phyloP scores from a whole-genome alignment of 352 stramenopile species.

The Pythium plurisporium region DNA sequence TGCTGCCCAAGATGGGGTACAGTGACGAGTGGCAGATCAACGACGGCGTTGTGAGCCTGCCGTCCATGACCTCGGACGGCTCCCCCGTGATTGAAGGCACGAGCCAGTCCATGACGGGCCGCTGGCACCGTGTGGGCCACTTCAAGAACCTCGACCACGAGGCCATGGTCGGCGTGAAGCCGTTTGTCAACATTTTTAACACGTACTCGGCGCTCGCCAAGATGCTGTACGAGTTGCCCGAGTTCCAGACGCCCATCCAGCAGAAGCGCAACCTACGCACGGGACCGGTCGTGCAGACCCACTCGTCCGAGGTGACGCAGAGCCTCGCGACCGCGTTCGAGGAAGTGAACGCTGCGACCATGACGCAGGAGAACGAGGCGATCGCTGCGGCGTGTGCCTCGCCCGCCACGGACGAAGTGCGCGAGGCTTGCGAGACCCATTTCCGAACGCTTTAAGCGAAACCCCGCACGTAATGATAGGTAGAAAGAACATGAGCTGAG shows the following conservation, averaged over 20 bases:
- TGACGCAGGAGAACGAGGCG: not conserved
- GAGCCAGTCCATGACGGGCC: slow-evolving; percentile 16
- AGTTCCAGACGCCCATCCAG: not conserved
- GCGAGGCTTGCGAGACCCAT: slow-evolving; percentile 4
- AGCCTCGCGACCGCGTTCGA: slow-evolving; percentile 8
- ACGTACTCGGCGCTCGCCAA: slow-evolving; percentile 18
- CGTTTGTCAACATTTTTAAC: slow-evolving; percentile 17
- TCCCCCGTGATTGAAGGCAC: slow-evolving; percentile 19
- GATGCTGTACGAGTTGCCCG: slow-evolving; percentile 23
- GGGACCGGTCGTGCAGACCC: not conserved
- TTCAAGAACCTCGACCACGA: slow-evolving; percentile 26
- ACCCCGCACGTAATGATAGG: no score
- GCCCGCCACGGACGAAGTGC: not conserved
- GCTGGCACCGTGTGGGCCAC: slow-evolving; percentile 25
- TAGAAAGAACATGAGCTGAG: no score
- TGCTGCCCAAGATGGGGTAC: slow-evolving; percentile 19
- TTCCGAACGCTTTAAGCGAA: no score
- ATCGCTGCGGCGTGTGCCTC: not conserved
- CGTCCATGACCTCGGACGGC: slow-evolving; percentile 23
- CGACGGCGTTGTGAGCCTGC: slow-evolving; percentile 28
- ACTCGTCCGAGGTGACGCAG: slow-evolving; percentile 16
- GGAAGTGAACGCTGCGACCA: slow-evolving; percentile 3
- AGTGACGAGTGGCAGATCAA: slow-evolving; percentile 25
- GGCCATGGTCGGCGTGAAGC: slow-evolving; percentile 21
- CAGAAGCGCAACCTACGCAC: slow-evolving; percentile 2